Evolutionary conservation across 2,329 filamentous ascomycete species (phyloP).

Genomic region (Leptodontidium sp.): DNA sequence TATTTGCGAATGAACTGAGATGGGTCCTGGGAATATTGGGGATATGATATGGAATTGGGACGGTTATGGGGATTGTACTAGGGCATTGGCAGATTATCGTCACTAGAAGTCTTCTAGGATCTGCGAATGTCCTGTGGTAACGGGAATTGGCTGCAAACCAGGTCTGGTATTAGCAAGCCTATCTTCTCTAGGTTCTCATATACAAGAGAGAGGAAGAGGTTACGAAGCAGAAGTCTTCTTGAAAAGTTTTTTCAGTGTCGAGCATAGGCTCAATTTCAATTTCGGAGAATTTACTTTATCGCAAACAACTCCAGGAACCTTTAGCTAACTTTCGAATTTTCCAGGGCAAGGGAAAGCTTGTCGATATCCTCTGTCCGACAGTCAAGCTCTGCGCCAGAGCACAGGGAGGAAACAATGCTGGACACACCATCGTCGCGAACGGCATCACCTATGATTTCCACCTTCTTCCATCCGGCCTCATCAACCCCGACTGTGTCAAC

Average conservation of each 20-base stretch:
- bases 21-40: background rate
- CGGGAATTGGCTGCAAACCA: too few relatives aligned
- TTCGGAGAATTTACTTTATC: background rate
- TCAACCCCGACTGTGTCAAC: conserved; percentile 76
- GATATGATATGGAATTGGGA: background rate
- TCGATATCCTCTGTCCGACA: conserved; percentile 56
- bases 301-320: background rate
- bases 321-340: background rate
- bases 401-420: conserved; percentile 60
- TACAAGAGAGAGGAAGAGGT: too few relatives aligned
- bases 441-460: conserved; percentile 56
- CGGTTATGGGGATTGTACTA: too few relatives aligned
- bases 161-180: too few relatives aligned
- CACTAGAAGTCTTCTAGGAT: too few relatives aligned
- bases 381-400: conserved; percentile 28
- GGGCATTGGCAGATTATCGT: background rate
- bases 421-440: conserved; percentile 53
- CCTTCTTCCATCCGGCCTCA: conserved; percentile 73
- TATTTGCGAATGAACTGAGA: background rate
- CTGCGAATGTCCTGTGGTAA: too few relatives aligned
- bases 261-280: too few relatives aligned
- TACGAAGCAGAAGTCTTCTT: too few relatives aligned
- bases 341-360: conserved; percentile 63
- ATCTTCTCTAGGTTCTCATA: too few relatives aligned
- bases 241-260: too few relatives aligned